These are phyloP conservation scores for Camellia sinensis DNA, from an alignment of 148 eudicot genomes.

Conservation along the genomic window DNA sequence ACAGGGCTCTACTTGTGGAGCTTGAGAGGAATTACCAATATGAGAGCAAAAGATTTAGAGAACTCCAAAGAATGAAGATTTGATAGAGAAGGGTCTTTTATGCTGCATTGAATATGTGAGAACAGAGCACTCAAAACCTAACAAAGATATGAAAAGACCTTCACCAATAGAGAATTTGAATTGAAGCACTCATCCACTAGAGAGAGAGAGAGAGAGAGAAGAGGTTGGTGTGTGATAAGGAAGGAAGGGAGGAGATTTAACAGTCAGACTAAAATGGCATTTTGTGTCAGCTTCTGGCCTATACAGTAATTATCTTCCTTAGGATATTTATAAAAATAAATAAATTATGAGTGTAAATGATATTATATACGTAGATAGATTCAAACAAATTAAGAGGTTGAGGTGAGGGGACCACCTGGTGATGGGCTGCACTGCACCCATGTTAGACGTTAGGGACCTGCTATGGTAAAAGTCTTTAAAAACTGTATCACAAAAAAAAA, in stretches of 20 bases:
- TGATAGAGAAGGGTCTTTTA: conserved; percentile 28
- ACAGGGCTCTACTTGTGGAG: background rate
- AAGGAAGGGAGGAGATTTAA: conserved; percentile 98
- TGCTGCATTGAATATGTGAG: conserved; percentile 27
- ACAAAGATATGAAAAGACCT: conserved; percentile 11
- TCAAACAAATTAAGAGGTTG: too few species aligned
- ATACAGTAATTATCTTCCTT: conserved; percentile 20
- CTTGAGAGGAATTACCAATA: conserved; percentile 20
- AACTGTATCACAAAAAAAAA: too few species aligned
- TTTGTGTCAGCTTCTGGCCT: conserved; percentile 46
- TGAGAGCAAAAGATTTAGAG: conserved; percentile 5
- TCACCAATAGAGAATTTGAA: conserved; percentile 21
- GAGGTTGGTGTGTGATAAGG: conserved; percentile 73
- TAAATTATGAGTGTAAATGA: too few species aligned
- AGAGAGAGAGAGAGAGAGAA: conserved; percentile 13
- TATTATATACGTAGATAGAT: too few species aligned
- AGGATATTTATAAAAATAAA: background rate
- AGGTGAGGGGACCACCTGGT: too few species aligned
- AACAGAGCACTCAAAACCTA: background rate
- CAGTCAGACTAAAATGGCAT: conserved; percentile 61
- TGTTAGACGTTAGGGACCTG: too few species aligned
- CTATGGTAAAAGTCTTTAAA: too few species aligned
- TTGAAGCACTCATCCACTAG: conserved; percentile 10
- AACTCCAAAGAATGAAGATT: background rate
- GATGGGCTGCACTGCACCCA: too few species aligned